Base-by-base conservation (phyloP, 2,329 filamentous ascomycete species). In the Didymella lethalis region DNA sequence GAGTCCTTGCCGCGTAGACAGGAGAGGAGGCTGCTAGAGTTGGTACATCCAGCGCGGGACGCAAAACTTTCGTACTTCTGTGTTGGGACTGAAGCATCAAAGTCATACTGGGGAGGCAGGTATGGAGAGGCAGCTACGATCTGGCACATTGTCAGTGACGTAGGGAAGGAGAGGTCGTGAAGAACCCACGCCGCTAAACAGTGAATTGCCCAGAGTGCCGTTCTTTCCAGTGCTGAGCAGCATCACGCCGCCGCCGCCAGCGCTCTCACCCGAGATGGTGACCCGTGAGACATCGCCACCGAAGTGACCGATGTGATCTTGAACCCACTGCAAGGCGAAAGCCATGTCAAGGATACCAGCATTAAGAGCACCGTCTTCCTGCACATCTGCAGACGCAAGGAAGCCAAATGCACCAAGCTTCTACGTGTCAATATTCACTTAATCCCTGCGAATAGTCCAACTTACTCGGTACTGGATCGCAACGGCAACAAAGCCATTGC, bases 101-200 rank as follows among this genome's bases (percentile, higher is more conserved):
- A 84, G 16, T 74, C 74, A 66, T 85, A 85, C 62, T 85, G 82
- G 51, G 82, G 81, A 0, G 84, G 83, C 12, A 84, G 77, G 63
- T 84, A 87, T 0, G 85, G 84, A 8, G 78, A 81, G 2, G 78
- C 76, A 7, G 81, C 48, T n/a, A 68, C 60, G 11, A 58, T 51
- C 61, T 68, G 31, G 11, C 3, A 25, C 8, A 23, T 0, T 2
- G 52, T 62, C 34, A 64, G 41, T 4, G 20, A 12, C 4, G n/a
- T n/a, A 8, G 10, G 28, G 7, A 18, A 32, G 26, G 5, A 20
- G 11, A 18, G 2, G 14, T 8, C 1, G 12, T 4, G 18, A 14
- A 4, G 18, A 8, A 61, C 71, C 57, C 64, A 75, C 76, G 52
- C 75, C 76, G 26, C 52, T 57, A 60, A 78, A 79, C 0, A 78